These are phyloP conservation scores for Neonectria hederae DNA, from an alignment of 2,329 filamentous ascomycete species.

Conservation along the genomic window DNA sequence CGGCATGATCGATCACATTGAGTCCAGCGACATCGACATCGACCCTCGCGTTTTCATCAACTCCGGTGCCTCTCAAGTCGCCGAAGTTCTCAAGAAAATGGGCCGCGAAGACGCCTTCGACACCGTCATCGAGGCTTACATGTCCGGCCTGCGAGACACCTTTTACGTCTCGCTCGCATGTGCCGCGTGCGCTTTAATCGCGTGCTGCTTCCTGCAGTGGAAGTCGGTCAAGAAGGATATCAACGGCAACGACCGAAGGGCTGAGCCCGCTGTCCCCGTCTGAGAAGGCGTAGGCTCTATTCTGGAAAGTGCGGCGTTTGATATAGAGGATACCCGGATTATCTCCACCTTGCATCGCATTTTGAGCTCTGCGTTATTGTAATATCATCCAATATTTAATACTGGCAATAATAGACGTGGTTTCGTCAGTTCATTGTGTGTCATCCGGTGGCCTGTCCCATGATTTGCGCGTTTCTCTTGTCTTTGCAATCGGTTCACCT, in stretches of 20 bases:
- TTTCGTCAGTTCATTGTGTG: conserved; percentile 45
- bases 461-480: conserved; percentile 33
- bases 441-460: conserved; percentile 56
- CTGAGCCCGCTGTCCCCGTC: conserved; percentile 40
- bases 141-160: conserved; percentile 58
- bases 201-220: conserved; percentile 58
- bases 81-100: conserved; percentile 53
- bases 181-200: conserved; percentile 56
- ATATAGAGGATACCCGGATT: conserved; percentile 40
- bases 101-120: conserved; percentile 53
- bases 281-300: conserved; percentile 12
- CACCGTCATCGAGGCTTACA: conserved; percentile 59
- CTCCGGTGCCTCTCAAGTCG: conserved; percentile 62
- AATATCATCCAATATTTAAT: conserved; percentile 21
- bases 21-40: conserved; percentile 55
- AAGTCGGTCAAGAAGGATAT: conserved; percentile 61
- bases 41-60: conserved; percentile 60
- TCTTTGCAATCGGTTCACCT: conserved; percentile 39
- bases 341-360: conserved; percentile 36
- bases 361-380: conserved; percentile 13
- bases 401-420: conserved; percentile 8
- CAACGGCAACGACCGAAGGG: conserved; percentile 40
- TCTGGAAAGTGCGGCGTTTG: conserved; percentile 31
- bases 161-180: conserved; percentile 63
- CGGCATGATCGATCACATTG: conserved; percentile 63